These are phyloP conservation scores for Coemansia sp. DNA, from an alignment of 192 early-diverging fungal genomes.

Conservation along the genomic window DNA sequence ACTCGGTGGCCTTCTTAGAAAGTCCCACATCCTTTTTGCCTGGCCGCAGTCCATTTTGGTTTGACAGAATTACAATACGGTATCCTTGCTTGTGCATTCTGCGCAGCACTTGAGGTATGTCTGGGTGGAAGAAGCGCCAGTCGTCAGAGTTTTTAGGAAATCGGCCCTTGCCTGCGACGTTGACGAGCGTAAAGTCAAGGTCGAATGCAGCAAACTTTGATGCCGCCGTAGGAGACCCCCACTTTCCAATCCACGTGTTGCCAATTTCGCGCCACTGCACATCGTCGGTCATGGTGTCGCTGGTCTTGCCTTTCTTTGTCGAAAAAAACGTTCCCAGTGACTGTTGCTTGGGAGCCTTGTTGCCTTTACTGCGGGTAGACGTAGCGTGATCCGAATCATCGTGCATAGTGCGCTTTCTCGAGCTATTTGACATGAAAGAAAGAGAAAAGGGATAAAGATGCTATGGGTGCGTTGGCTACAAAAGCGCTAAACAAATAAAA, in stretches of 20 bases:
- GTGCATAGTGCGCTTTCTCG: conserved; percentile 3
- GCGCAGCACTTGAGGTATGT: conserved; percentile 60
- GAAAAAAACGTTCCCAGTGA: conserved; percentile 17
- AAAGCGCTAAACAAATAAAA: neutral
- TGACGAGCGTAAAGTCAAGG: conserved; percentile 75
- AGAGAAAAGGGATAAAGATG: conserved; percentile 1
- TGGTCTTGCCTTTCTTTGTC: conserved; percentile 9
- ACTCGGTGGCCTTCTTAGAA: conserved; percentile 20
- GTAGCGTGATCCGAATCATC: conserved; percentile 6
- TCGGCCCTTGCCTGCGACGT: conserved; percentile 60
- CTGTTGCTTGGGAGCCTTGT: conserved; percentile 10
- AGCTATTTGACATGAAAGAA: conserved; percentile 11
- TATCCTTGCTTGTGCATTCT: conserved; percentile 67
- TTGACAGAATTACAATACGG: conserved; percentile 36
- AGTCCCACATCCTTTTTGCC: conserved; percentile 19
- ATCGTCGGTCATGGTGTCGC: neutral
- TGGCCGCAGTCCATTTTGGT: conserved; percentile 30
- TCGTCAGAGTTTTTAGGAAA: conserved; percentile 72
- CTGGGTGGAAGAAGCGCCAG: conserved; percentile 71
- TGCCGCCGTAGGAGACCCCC: conserved; percentile 28
- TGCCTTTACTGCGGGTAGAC: neutral
- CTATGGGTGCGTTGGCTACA: neutral
- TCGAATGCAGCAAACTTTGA: conserved; percentile 52
- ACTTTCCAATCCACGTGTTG: conserved; percentile 46
- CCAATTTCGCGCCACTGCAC: conserved; percentile 42